Evolutionary conservation across 2,329 filamentous ascomycete species (phyloP), one percentile per base, ranked within the genome.

Genomic region (Hymenoscyphus albidus): DNA sequence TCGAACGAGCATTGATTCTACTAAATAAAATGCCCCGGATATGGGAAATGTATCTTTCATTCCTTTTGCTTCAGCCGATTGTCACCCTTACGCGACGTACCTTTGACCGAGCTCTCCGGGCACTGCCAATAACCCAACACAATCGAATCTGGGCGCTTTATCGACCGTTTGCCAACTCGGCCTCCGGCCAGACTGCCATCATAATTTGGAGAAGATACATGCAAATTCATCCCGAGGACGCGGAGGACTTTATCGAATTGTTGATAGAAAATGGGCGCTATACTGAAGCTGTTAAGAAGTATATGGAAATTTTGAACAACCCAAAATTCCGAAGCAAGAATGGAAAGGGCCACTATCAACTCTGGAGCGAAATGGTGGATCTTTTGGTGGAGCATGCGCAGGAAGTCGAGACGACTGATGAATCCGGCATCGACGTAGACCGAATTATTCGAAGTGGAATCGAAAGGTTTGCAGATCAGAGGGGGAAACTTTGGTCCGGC

Each of bases 11-110:
- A 3, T 81, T 99, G 61, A 91, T 97, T 65, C 83, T 99, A 51
- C 85, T 99, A 67, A 97, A 99, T 80, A 99, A 99, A 80, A 99
- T 99, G 95, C 95, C 96, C 31, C 86, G 88, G 70, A 95, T 99
- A 75, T 99, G 95, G 96, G 93, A 97, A 76, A 92, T 98, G 88
- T 99, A 97, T 76, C 87, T 99, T 67, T 85, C 85, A 59, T 98
- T 99, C 75, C 82, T 99, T 64, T 87, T 94, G 75, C 87, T 91
- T 74, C 95, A 99, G 76, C 95, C 95, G n/a, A 81, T 96, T 62
- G 88, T 99, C 67, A 97, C 94, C 7, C 83, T 88, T 64, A 96
- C 92, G 32, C 87, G 95, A 65, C 88, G 88, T 69, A 92, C 92
- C 0, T 99, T 99, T 78, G 94, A 99, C 78, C 88, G 93, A 65